These are phyloP conservation scores for Fraxinus sp. DNA, from an alignment of 305 asterid species.

Conservation along the genomic window DNA sequence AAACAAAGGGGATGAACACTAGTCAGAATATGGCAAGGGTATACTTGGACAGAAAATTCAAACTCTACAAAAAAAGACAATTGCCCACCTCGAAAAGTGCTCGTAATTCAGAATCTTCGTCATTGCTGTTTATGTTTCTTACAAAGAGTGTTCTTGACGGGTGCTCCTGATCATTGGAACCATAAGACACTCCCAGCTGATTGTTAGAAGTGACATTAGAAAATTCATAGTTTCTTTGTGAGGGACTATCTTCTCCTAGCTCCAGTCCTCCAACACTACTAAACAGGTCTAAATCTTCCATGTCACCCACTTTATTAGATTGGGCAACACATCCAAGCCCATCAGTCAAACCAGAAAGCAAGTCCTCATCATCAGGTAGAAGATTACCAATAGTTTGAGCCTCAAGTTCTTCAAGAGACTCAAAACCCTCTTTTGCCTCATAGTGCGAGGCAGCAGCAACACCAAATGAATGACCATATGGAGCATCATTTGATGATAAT, in stretches of 20 bases:
- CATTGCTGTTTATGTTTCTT: slow-evolving; percentile 76
- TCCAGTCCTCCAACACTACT: slow-evolving; percentile 97
- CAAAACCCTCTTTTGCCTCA: slow-evolving; percentile 82
- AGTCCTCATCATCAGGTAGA: slow-evolving; percentile 93
- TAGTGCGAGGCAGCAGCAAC: slow-evolving; percentile 57
- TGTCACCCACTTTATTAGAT: slow-evolving; percentile 52
- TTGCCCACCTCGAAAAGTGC: slow-evolving; percentile 72
- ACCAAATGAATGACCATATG: slow-evolving; percentile 62
- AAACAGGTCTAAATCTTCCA: slow-evolving; percentile 82
- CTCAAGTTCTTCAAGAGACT: slow-evolving; percentile 88
- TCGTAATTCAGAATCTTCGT: slow-evolving; percentile 82
- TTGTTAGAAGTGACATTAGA: slow-evolving; percentile 42
- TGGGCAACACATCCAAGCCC: slow-evolving; percentile 55
- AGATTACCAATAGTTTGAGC: slow-evolving; percentile 95
- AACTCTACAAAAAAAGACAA: slow-evolving; percentile 15
- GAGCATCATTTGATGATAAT: slow-evolving; percentile 56
- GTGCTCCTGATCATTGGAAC: slow-evolving; percentile 55
- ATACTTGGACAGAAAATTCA: slow-evolving; percentile 15
- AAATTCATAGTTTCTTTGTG: slow-evolving; percentile 48
- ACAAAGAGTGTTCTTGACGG: slow-evolving; percentile 91
- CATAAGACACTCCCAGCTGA: slow-evolving; percentile 47
- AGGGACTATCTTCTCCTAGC: slow-evolving; percentile 85
- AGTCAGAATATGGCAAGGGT: slow-evolving; percentile 11
- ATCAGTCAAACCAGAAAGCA: slow-evolving; percentile 88
- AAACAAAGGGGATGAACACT: slow-evolving; percentile 20